Evolutionary conservation across 1,284 basidiomycete species (phyloP), one percentile per base, ranked within the genome.

Genomic region (Ceratobasidium sp.): DNA sequence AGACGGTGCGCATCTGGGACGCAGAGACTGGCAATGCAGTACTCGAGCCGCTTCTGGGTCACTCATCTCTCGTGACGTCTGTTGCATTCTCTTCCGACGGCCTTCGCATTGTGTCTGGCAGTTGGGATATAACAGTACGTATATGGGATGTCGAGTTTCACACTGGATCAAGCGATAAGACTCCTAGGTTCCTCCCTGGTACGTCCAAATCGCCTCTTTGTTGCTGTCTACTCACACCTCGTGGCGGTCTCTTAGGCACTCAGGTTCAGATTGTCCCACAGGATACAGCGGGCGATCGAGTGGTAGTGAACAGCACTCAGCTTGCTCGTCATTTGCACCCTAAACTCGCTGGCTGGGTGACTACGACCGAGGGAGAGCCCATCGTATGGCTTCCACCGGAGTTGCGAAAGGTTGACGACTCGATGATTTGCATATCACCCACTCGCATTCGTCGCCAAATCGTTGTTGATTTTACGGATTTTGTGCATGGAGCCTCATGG

Each of bases 1-100:
- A 26, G 7, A 78, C 79, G 13, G 58, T 79, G n/a, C 66, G 68
- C 13, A 15, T 79, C 18, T 79, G 78, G 79, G 60, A 79, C 51
- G 67, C 44, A 15, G 67, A 58, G 40, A 71, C 53, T 5, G 67
- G 77, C 33, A 23, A 46, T 9, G 53, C 40, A 1, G 67, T 78
- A 18, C 10, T 1, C 44, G 56, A 40, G 39, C 40, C 55, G 2
- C 39, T 73, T 1, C 12, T 1, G 5, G 71, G 71, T 39, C 71
- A 75, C 28, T 51, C 39, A 23, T n/a, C 4, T 10, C 13, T 0
- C 0, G 44, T 70, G 4, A 0, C 1, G 46, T 70, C 23, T 1
- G 46, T 70, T 55, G 42, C 68, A 0, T 61, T 61, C 58, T 61
- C 58, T 20, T 15, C 28, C 13, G 28, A 61, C 28, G 18, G 58